Evolutionary conservation across 1,139 yeast genomes (phyloP).

Genomic region (Kodamaea sp.): DNA sequence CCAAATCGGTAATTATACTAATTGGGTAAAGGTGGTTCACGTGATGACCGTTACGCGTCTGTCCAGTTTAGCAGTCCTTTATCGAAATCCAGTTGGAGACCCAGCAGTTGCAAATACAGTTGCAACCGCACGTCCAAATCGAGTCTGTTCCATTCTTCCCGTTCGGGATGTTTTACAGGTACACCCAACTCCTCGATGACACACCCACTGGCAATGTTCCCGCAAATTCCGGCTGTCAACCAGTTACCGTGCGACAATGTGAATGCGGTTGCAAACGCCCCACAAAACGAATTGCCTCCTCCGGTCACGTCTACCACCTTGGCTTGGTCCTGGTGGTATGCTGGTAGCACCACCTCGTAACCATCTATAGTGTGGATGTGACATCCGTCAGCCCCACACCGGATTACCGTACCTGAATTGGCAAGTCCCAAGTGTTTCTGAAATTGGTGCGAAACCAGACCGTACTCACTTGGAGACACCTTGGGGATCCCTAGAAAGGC

Average conservation of each 20-base stretch:
- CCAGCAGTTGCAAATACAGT: too few relatives aligned
- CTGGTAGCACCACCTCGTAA: slow-evolving; percentile 54
- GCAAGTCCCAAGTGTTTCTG: slow-evolving; percentile 36
- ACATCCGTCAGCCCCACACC: slow-evolving; percentile 77
- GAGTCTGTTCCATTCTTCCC: slow-evolving; percentile 56
- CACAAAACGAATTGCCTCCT: slow-evolving; percentile 88
- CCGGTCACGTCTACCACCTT: slow-evolving; percentile 87
- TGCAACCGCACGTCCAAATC: slow-evolving; percentile 31
- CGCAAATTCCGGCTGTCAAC: slow-evolving; percentile 61
- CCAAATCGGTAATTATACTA: neutral
- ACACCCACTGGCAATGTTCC: slow-evolving; percentile 76
- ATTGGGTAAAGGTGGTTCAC: slow-evolving; percentile 1
- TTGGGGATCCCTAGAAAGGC: slow-evolving; percentile 42
- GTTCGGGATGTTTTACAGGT: slow-evolving; percentile 40
- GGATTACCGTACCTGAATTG: slow-evolving; percentile 53
- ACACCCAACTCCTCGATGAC: slow-evolving; percentile 78
- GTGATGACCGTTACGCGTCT: slow-evolving; percentile 1
- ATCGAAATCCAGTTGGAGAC: too few relatives aligned
- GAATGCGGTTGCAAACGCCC: slow-evolving; percentile 71
- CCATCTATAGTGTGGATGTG: slow-evolving; percentile 22
- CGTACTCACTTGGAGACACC: slow-evolving; percentile 19
- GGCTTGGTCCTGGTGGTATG: slow-evolving; percentile 60
- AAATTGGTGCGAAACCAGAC: slow-evolving; percentile 45
- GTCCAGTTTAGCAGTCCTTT: too few relatives aligned
- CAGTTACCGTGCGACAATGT: slow-evolving; percentile 50